Percentiles rank a stretch among this genome's conserved stretches.
phyloP scores from a whole-genome alignment of 345 rosid species.

The Capsella bursapastoris region DNA sequence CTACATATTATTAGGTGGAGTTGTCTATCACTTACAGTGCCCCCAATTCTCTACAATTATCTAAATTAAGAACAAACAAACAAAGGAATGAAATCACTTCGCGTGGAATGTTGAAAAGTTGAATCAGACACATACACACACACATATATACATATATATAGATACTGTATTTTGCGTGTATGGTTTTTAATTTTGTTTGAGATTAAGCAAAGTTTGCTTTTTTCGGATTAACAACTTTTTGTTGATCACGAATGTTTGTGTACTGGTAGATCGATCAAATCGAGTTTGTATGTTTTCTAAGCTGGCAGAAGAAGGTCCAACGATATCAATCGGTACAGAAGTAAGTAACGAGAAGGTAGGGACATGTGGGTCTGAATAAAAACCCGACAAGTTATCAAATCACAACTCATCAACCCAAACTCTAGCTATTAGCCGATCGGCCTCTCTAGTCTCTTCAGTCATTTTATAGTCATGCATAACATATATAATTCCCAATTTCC shows the following conservation, averaged over 20 bases:
- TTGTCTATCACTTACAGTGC: conserved; percentile 16
- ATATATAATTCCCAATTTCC: conserved; percentile 5
- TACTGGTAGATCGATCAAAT: no score
- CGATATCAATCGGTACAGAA: not conserved
- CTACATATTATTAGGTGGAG: conserved; percentile 31
- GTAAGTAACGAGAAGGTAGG: no score
- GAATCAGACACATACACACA: not conserved
- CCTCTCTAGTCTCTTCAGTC: conserved; percentile 7
- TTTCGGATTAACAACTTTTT: not conserved
- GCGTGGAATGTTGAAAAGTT: conserved; percentile 23
- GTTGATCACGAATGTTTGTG: no score
- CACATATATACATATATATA: no score
- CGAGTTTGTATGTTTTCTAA: no score
- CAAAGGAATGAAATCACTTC: not conserved
- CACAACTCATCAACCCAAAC: not conserved
- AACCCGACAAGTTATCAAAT: conserved; percentile 5
- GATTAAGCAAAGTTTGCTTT: conserved; percentile 14
- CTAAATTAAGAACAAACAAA: no score
- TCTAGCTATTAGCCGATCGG: not conserved
- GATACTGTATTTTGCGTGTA: not conserved
- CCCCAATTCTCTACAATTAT: no score
- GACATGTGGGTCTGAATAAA: not conserved
- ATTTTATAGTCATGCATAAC: not conserved
- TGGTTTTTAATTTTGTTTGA: not conserved
- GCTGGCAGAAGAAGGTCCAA: no score